Percentiles rank a stretch among this genome's conserved stretches.
These are phyloP conservation scores for Cynanchum wilfordii DNA, from an alignment of 257 asterid genomes.

Conservation along the genomic window DNA sequence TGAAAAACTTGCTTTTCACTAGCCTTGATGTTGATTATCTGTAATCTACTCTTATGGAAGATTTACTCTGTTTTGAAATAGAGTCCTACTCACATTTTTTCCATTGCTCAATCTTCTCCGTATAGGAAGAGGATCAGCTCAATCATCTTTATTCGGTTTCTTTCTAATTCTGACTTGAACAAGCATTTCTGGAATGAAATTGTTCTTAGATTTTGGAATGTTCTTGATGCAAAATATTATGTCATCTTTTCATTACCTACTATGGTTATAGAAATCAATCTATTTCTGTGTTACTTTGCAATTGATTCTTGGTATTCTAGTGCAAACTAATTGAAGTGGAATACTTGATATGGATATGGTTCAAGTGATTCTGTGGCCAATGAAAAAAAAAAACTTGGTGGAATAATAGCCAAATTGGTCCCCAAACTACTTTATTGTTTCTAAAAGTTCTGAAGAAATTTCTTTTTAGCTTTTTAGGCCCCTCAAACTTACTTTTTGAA, in stretches of 20 bases:
- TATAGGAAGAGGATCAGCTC: background rate
- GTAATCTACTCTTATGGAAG: background rate
- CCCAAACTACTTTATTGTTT: background rate
- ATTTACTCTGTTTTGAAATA: background rate
- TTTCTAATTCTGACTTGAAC: background rate
- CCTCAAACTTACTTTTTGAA: background rate
- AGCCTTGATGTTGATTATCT: background rate
- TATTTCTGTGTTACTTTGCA: background rate
- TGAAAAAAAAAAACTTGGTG: background rate
- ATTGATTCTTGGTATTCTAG: background rate
- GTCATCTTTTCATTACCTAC: background rate
- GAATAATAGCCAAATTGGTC: background rate
- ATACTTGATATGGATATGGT: background rate
- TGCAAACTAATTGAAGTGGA: background rate
- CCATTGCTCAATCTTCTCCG: background rate
- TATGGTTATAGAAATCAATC: background rate
- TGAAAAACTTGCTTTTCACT: background rate
- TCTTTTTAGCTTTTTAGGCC: background rate
- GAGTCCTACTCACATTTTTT: background rate
- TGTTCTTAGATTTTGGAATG: background rate
- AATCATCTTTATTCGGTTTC: background rate
- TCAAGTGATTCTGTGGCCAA: background rate
- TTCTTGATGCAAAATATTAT: background rate
- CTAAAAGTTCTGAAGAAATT: background rate
- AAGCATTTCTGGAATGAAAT: background rate